These are phyloP conservation scores for Senecio squalidus DNA, from an alignment of 140 eudicot genomes.

Conservation along the genomic window DNA sequence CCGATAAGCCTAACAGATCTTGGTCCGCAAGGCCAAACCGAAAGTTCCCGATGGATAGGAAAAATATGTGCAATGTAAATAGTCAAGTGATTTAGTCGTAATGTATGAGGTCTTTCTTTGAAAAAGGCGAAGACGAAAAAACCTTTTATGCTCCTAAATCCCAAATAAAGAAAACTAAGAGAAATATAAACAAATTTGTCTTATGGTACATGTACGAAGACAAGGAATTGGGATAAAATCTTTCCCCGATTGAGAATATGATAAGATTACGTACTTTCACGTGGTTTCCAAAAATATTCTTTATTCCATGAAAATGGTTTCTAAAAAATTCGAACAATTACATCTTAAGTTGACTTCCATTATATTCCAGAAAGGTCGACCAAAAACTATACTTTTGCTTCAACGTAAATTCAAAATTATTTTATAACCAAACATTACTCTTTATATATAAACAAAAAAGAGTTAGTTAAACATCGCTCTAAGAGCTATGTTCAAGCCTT, in stretches of 20 bases:
- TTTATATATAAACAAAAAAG: no score
- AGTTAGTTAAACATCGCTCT: no score
- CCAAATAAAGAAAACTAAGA: no score
- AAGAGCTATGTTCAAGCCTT: no score
- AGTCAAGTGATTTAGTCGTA: no score
- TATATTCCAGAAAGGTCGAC: background rate
- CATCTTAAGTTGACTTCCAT: background rate
- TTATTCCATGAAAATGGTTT: conserved; percentile 1
- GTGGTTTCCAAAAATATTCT: conserved; percentile 1
- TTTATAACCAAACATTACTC: no score
- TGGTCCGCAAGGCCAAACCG: no score
- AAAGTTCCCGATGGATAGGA: no score
- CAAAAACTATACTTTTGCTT: background rate
- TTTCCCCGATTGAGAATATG: background rate
- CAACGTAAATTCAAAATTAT: background rate
- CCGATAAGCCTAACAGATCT: no score
- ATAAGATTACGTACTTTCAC: background rate
- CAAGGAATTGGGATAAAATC: conserved; percentile 8
- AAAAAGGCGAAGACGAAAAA: no score
- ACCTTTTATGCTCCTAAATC: background rate
- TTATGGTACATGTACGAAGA: background rate
- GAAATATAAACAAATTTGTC: background rate
- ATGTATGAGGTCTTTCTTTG: no score
- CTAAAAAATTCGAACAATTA: background rate
- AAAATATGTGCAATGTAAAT: no score